Conservation (phyloP, 371 early-diverging fungal species). For the Conidiobolus incongruus region DNA sequence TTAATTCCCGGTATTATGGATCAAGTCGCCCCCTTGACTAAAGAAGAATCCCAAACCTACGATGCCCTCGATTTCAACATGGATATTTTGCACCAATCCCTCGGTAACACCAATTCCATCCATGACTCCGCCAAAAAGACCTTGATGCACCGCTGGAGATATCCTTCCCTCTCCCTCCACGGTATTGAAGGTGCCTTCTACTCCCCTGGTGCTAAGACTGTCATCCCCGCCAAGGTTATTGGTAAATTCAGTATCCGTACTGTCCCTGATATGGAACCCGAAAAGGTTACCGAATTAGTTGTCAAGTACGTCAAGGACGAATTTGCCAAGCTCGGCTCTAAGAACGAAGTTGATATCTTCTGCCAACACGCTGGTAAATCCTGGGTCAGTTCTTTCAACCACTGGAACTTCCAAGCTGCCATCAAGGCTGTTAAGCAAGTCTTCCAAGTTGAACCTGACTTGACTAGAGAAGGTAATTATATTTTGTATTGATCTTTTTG, state of each 20-base stretch:
- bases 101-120: conserved; percentile 57
- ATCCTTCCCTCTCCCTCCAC: conserved; percentile 86
- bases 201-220: conserved; percentile 84
- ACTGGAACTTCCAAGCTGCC: conserved; percentile 82
- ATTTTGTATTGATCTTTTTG: no score
- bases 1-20: conserved; percentile 82
- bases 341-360: conserved; percentile 50
- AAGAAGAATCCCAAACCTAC: conserved; percentile 62
- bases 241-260: conserved; percentile 94
- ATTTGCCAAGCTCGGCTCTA: conserved; percentile 70
- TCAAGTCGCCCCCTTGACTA: conserved; percentile 64
- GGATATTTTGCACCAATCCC: conserved; percentile 52
- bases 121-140: conserved; percentile 44
- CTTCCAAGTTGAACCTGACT: conserved; percentile 73
- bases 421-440: conserved; percentile 73
- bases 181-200: conserved; percentile 95
- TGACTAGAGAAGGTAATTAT: conserved; percentile 65
- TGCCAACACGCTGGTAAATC: conserved; percentile 71
- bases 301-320: conserved; percentile 43
- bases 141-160: conserved; percentile 82
- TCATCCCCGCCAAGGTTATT: conserved; percentile 83
- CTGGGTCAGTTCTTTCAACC: conserved; percentile 81
- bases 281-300: conserved; percentile 48
- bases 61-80: conserved; percentile 56
- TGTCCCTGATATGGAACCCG: conserved; percentile 77